Evolutionary conservation across 1,284 basidiomycete species (phyloP).

Genomic region (Pseudozyma hubeiensis): DNA sequence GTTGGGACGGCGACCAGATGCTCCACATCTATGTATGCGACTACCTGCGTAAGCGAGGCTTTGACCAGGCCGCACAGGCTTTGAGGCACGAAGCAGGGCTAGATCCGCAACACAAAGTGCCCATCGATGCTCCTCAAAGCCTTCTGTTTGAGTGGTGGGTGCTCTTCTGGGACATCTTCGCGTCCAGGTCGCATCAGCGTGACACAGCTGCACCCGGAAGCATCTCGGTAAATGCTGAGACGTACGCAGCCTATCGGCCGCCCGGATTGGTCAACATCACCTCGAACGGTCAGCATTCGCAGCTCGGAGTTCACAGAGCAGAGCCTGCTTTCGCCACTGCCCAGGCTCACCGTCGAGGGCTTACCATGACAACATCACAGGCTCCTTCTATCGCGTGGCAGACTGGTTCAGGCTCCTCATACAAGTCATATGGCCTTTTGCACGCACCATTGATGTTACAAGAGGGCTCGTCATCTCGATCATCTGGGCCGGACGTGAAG

Average conservation of each 20-base stretch:
- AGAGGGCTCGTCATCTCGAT: neutral
- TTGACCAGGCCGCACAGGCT: constrained; percentile 24
- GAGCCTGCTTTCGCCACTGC: neutral
- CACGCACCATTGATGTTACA: neutral
- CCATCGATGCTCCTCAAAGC: constrained; percentile 46
- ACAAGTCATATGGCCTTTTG: neutral
- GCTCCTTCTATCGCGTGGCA: neutral
- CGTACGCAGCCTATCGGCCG: constrained; percentile 7
- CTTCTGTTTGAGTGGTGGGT: constrained; percentile 51
- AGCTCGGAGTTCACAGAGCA: neutral
- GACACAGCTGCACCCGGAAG: neutral
- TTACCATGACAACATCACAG: neutral
- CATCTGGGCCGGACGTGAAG: neutral
- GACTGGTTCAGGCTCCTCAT: too few species aligned
- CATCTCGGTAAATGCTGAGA: constrained; percentile 15
- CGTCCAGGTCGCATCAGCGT: constrained; percentile 7
- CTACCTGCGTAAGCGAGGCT: constrained; percentile 42
- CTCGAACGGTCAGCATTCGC: too few species aligned
- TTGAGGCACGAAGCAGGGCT: constrained; percentile 31
- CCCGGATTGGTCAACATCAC: neutral
- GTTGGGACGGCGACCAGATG: constrained; percentile 45
- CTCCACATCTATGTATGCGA: constrained; percentile 51
- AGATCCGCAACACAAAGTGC: constrained; percentile 18
- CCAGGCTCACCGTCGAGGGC: neutral
- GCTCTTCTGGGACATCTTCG: constrained; percentile 46